Evolutionary conservation across 345 rosid species (phyloP).

Genomic region (Hypericum androsaemum): DNA sequence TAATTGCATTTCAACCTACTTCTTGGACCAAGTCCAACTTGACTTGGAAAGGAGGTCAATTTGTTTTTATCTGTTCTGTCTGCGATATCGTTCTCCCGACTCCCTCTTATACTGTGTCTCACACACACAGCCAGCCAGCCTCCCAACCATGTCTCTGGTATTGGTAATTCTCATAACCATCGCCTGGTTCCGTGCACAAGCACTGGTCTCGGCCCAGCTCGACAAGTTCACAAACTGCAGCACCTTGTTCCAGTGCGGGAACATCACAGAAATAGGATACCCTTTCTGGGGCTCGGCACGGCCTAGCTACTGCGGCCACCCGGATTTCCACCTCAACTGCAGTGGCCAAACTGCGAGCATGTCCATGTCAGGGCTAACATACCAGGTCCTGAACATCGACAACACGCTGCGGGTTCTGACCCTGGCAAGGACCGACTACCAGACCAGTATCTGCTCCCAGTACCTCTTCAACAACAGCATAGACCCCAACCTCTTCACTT

Average conservation of each 20-base stretch:
- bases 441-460: background rate
- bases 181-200: too few relatives aligned
- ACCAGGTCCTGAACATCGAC: background rate
- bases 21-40: too few relatives aligned
- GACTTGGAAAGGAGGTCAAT: too few relatives aligned
- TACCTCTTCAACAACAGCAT: background rate
- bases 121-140: too few relatives aligned
- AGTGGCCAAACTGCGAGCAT: background rate
- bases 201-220: background rate
- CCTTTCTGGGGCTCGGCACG: background rate
- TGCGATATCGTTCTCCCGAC: too few relatives aligned
- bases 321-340: background rate
- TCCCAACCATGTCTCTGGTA: too few relatives aligned
- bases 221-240: background rate
- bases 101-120: too few relatives aligned
- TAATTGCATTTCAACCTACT: too few relatives aligned
- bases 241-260: background rate
- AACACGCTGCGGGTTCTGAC: background rate
- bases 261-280: background rate
- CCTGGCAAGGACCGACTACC: background rate
- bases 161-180: too few relatives aligned
- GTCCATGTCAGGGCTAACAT: background rate
- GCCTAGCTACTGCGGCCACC: conserved; percentile 1
- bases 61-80: too few relatives aligned
- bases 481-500: background rate